A percentile compares a stretch with the other conserved stretches of the same genome.
phyloP scores from a whole-genome alignment of 1,139 yeast genomes.

The Hemisphaericaspora xylanilytica region DNA sequence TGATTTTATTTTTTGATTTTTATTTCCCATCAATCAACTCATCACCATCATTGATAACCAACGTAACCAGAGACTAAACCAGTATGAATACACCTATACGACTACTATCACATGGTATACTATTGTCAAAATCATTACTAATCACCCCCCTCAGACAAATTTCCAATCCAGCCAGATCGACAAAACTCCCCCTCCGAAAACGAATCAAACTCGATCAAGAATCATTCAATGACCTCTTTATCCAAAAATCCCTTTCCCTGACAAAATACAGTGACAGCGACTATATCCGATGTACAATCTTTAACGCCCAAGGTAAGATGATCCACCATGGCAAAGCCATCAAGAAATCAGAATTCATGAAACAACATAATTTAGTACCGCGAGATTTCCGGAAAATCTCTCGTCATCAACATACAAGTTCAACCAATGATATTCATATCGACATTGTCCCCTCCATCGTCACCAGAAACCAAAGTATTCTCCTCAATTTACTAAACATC shows the following conservation, averaged over 20 bases:
- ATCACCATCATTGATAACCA: not conserved
- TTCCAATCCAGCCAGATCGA: too few relatives aligned
- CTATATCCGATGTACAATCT: conserved; percentile 58
- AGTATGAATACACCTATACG: not conserved
- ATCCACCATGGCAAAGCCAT: conserved; percentile 41
- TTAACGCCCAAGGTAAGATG: conserved; percentile 36
- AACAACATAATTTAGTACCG: conserved; percentile 33
- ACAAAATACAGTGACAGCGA: conserved; percentile 23
- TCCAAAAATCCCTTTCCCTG: conserved; percentile 13
- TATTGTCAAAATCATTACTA: too few relatives aligned
- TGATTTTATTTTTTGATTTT: not conserved
- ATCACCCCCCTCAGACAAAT: too few relatives aligned
- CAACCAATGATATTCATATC: conserved; percentile 17
- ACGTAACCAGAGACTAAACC: not conserved
- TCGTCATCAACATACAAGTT: conserved; percentile 17
- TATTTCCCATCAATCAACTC: not conserved
- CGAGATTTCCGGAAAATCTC: conserved; percentile 44
- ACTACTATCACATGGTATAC: not conserved
- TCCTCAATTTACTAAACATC: conserved; percentile 40
- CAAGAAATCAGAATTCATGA: conserved; percentile 36
- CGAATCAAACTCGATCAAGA: conserved; percentile 2
- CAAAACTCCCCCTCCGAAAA: not conserved
- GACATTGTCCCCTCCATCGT: conserved; percentile 47
- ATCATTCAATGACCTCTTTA: conserved; percentile 13
- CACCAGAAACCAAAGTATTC: conserved; percentile 35